Percentiles rank a stretch among this genome's conserved stretches.
Evolutionary conservation across 164 flowering plant species (phyloP).

Genomic region (Paratinospora sagittata): DNA sequence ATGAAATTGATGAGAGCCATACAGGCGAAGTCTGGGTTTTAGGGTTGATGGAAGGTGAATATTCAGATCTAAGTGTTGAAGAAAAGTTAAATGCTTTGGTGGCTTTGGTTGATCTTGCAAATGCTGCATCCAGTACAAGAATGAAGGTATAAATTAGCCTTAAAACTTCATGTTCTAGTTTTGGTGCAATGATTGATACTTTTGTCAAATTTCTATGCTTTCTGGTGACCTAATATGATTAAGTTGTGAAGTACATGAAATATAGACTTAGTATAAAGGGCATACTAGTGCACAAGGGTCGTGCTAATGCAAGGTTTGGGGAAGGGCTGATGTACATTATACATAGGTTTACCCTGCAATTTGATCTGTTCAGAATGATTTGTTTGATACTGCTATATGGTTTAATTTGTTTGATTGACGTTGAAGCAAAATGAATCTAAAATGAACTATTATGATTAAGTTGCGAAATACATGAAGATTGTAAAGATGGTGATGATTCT

Average conservation of each 20-base stretch:
- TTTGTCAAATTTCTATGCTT: not conserved
- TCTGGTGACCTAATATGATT: not conserved
- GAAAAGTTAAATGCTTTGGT: conserved; percentile 75
- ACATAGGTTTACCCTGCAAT: too few species aligned
- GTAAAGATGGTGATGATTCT: too few species aligned
- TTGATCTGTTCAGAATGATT: not conserved
- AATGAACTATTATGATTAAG: too few species aligned
- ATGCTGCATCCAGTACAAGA: conserved; percentile 54
- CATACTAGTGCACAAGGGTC: too few species aligned
- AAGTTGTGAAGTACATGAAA: not conserved
- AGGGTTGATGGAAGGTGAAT: conserved; percentile 90
- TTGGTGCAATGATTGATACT: not conserved
- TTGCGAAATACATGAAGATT: too few species aligned
- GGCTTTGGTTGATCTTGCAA: conserved; percentile 73
- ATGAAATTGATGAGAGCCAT: conserved; percentile 89
- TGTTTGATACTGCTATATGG: not conserved
- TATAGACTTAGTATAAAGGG: too few species aligned
- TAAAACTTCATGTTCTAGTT: not conserved
- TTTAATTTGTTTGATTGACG: not conserved
- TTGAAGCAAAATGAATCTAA: not conserved
- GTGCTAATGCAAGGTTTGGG: too few species aligned
- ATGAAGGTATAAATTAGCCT: conserved; percentile 52
- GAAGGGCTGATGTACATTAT: too few species aligned
- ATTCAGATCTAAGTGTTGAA: conserved; percentile 78
- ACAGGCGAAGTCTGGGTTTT: conserved; percentile 85